A percentile compares a stretch with the other conserved stretches of the same genome.
phyloP scores from a whole-genome alignment of 176 grass and related monocot species.

The Ananas comosus region DNA sequence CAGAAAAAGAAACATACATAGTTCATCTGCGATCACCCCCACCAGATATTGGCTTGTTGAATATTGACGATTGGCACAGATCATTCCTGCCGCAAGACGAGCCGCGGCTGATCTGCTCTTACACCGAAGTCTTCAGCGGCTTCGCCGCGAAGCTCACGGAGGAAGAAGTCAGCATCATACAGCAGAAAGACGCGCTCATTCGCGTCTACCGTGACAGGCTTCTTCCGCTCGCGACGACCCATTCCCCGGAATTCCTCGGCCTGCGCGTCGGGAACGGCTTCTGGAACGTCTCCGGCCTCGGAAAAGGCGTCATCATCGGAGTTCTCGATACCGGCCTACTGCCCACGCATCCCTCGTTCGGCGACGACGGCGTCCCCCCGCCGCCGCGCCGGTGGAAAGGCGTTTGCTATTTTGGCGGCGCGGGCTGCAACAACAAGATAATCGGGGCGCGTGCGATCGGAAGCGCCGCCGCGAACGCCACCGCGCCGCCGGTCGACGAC shows the following conservation, averaged over 20 bases:
- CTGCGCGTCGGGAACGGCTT: conserved; percentile 47
- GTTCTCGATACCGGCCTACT: conserved; percentile 68
- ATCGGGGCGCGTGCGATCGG: conserved; percentile 68
- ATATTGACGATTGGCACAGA: conserved; percentile 47
- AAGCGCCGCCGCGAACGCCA: conserved; percentile 31
- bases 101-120: conserved; percentile 61
- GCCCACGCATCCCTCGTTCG: conserved; percentile 75
- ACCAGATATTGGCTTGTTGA: conserved; percentile 3
- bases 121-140: conserved; percentile 58
- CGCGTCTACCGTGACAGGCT: conserved; percentile 52
- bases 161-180: conserved; percentile 37
- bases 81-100: conserved; percentile 47
- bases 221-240: conserved; percentile 57
- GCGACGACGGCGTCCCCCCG: conserved; percentile 45
- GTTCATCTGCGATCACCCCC: conserved; percentile 39
- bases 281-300: conserved; percentile 54
- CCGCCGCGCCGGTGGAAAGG: conserved; percentile 56
- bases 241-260: conserved; percentile 75
- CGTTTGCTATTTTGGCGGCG: conserved; percentile 40
- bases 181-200: conserved; percentile 35
- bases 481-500: conserved; percentile 61
- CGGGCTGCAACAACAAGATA: conserved; percentile 76
- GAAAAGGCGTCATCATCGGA: conserved; percentile 54
- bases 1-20: conserved; percentile 62
- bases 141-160: conserved; percentile 73